Evolutionary conservation across 108 stramenopile species (phyloP), one percentile per base, ranked within the genome.

Genomic region (Fragilaria crotonensis): DNA sequence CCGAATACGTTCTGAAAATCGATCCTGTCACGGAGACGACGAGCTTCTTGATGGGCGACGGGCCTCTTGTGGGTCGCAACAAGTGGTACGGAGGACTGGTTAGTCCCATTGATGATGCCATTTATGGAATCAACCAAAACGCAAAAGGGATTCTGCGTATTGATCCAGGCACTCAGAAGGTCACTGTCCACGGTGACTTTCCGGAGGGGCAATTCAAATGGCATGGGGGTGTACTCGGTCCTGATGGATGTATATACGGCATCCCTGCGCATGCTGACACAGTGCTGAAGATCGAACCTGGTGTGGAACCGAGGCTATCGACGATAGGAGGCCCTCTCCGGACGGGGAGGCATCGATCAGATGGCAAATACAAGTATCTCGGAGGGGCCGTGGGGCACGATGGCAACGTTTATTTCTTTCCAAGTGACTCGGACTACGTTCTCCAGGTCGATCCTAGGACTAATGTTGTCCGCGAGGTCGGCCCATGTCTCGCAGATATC

Each of bases 341-440:
- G 48, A 77, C 86, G 14, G 93, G 93, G 2, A 59, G 80, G 9
- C 93, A 95, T 68, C 64, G 93, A 23, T 54, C n/a, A 19, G 90
- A 91, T 73, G 72, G 78, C 18, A 92, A 86, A 62, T 95, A 95
- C 73, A 95, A 95, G 57, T 95, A 77, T 71, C 52, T 95, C 48
- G 92, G 92, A 20, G 90, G 80, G 14, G 76, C 85, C 71, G 69
- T 67, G 11, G 83, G 82, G 1, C 67, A 60, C 36, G 86, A 91
- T 47, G 85, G 87, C 1, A 55, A 72, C 5, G 83, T 92, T 0
- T 95, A 93, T 66, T 65, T 84, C 31, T 85, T 95, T 28, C 94
- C 94, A 17, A 62, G 65, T 9, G 88, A 80, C 19, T 74, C 79
- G 32, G 89, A 91, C 50, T 63, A 78, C n/a, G 89, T 91, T 2